A percentile compares a stretch with the other conserved stretches of the same genome.
Conservation (phyloP, 306 rosid genomes). For the Nissolia schottii region DNA sequence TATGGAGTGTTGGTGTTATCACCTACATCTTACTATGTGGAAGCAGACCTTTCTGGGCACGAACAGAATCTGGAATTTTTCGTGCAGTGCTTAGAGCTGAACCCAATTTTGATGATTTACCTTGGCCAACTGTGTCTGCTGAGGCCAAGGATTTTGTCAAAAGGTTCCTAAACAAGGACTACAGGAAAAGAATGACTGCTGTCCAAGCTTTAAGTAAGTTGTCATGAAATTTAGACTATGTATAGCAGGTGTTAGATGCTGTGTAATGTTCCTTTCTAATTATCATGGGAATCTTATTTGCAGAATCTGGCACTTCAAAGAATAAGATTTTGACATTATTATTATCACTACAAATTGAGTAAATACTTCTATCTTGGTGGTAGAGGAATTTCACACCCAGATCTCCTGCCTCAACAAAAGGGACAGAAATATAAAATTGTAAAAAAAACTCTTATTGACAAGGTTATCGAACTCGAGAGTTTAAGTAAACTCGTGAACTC, state of each 20-base stretch:
- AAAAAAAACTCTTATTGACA: not conserved
- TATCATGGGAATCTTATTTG: not conserved
- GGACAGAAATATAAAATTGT: not conserved
- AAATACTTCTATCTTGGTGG: not conserved
- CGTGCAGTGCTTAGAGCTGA: constrained; percentile 94
- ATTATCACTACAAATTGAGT: not conserved
- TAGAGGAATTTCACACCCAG: not conserved
- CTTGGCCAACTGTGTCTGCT: constrained; percentile 80
- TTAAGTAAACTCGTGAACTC: no score
- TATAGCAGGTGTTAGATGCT: not conserved
- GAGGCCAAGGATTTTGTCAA: constrained; percentile 95
- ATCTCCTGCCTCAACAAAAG: not conserved
- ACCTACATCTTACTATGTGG: constrained; percentile 84
- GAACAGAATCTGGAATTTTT: constrained; percentile 94
- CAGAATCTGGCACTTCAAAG: not conserved
- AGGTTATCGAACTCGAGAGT: no score
- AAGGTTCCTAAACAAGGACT: constrained; percentile 94
- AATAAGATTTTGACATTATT: not conserved
- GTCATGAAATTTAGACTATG: not conserved
- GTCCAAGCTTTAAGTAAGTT: constrained; percentile 89
- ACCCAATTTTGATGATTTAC: constrained; percentile 82
- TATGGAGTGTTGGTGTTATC: constrained; percentile 98
- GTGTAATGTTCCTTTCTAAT: not conserved
- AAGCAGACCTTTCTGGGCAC: constrained; percentile 96
- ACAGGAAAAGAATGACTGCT: constrained; percentile 94